Base-by-base conservation (phyloP, 768 basidiomycete genomes). In the Cystofilobasidium capitatum region DNA sequence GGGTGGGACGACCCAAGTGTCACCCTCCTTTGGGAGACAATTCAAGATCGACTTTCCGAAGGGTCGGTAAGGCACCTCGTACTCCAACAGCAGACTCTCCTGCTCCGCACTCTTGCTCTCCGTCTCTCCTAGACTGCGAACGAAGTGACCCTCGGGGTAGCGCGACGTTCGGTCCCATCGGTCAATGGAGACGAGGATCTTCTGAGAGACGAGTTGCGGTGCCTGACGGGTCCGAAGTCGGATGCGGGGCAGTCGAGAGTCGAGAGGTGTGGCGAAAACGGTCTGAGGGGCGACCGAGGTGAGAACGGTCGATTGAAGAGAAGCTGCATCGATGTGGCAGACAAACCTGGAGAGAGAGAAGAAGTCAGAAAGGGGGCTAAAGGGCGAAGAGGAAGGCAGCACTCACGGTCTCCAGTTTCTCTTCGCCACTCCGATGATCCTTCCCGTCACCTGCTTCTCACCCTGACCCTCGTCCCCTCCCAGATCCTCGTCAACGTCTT, bases 111-210 rank as follows among this genome's bases (percentile, higher is more conserved):
- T 92, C 76, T 97, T 96, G 76, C 88, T 89, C 73, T 92, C 94
- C 0, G 86, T 90, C 72, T 84, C 85, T 2, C 96, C 96, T 0
- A 99, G 82, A 0, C 91, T 85, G 47, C 94, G 85, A 26, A 98
- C 93, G 70, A 99, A 91, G 75, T 99, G 96, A 0, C 96, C 96
- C 73, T 97, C 93, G 0, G 96, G 96, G 74, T 97, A 96, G 24
- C 91, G 83, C 1, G 89, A 91, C 13, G 85, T 87, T 7, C 80
- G 78, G 33, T 89, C 86, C 96, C 96, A 99, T 47, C 86, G 81
- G 75, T 99, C 96, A 72, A 98, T 90, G 2, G 89, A 87, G 49
- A 98, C 91, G 31, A 99, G 84, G 71, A 99, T 94, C 76, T 99
- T 98, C 76, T 99, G 93, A 42, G 86, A 85, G 22, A 96, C 77